Conservation (phyloP, 441 rosid genomes). For the Croton setiger region DNA sequence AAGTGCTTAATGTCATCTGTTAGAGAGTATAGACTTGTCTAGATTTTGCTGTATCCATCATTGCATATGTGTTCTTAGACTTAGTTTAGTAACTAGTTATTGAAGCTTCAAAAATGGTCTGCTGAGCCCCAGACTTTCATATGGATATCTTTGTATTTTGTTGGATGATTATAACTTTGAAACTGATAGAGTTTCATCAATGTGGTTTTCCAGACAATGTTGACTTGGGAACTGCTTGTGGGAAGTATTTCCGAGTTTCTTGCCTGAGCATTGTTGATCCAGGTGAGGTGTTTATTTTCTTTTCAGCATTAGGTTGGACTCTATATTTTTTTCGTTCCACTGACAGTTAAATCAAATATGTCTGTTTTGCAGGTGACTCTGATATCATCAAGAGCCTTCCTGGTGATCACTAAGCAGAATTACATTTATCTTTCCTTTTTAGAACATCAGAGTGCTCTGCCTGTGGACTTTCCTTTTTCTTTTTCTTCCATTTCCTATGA, state of each 20-base stretch:
- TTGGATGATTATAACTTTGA: background rate
- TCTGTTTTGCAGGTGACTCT: constrained; percentile 49
- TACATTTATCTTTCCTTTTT: too few species aligned
- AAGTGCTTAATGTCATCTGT: too few species aligned
- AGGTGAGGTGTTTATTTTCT: constrained; percentile 29
- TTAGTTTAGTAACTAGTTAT: background rate
- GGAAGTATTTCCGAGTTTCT: constrained; percentile 78
- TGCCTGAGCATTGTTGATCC: constrained; percentile 82
- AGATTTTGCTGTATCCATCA: too few species aligned
- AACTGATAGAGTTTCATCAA: background rate
- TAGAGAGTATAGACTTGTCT: too few species aligned
- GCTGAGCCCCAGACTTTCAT: background rate
- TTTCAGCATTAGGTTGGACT: background rate
- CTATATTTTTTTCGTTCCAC: background rate
- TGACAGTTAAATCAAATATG: background rate
- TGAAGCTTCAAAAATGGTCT: background rate
- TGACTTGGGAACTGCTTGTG: constrained; percentile 88
- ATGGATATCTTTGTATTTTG: background rate
- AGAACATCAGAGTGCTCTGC: too few species aligned
- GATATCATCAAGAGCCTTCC: constrained; percentile 68
- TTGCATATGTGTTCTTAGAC: too few species aligned
- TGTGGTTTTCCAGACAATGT: constrained; percentile 52
- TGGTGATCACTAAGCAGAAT: constrained; percentile 35
- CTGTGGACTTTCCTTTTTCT: too few species aligned
- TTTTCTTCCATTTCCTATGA: too few species aligned